phyloP scores from a whole-genome alignment of 139 green algal species.

The Closterium sp. region DNA sequence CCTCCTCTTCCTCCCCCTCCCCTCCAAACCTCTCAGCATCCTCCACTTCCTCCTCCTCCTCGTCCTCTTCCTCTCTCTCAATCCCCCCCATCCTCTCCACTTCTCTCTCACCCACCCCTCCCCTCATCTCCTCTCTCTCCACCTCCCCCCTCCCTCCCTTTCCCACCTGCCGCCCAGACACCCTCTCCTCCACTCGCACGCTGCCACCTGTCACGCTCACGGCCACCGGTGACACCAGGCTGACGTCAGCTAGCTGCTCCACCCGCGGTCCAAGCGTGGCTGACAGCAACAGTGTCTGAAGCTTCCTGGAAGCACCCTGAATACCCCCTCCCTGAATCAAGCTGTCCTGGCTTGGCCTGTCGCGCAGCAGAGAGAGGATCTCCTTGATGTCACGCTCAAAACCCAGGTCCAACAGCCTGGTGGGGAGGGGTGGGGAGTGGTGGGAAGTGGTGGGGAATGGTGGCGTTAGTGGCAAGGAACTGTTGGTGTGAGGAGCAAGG shows the following conservation, averaged over 20 bases:
- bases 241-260: constrained; percentile 64
- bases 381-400: constrained; percentile 81
- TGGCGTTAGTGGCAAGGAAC: too few species aligned
- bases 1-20: background rate
- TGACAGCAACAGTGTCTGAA: constrained; percentile 75
- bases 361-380: constrained; percentile 5
- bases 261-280: constrained; percentile 82
- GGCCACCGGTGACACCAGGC: constrained; percentile 58
- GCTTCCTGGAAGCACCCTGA: constrained; percentile 14
- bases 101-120: too few species aligned
- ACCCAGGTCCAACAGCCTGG: constrained; percentile 85
- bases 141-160: background rate
- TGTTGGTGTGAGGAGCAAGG: too few species aligned
- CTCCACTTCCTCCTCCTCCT: background rate
- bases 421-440: too few species aligned
- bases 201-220: background rate
- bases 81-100: background rate
- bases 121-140: too few species aligned
- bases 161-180: background rate
- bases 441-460: too few species aligned
- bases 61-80: background rate
- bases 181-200: background rate
- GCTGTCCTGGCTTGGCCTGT: background rate
- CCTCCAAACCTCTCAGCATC: too few species aligned
- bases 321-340: background rate